Conservation (phyloP, 108 stramenopile genomes). For the Cyclotella sp. region DNA sequence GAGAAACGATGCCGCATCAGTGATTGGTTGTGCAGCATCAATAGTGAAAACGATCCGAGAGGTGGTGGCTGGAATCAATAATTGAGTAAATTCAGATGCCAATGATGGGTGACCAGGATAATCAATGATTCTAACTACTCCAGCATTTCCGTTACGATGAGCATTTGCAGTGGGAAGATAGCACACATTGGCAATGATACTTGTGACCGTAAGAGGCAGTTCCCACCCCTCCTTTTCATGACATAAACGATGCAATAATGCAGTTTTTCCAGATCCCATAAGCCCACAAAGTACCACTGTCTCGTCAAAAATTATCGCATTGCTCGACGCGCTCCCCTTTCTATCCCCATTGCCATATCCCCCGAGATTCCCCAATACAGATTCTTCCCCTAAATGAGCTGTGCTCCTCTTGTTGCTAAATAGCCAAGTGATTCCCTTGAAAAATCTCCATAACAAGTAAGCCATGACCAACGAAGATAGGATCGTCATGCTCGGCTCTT, state of each 20-base stretch:
- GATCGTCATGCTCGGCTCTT: slow-evolving; percentile 25
- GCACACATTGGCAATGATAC: slow-evolving; percentile 70
- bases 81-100: slow-evolving; percentile 26
- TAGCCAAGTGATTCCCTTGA: background rate
- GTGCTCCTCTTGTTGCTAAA: slow-evolving; percentile 24
- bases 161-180: slow-evolving; percentile 21
- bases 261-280: slow-evolving; percentile 43
- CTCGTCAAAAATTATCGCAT: slow-evolving; percentile 25
- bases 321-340: background rate
- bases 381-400: slow-evolving; percentile 6
- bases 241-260: slow-evolving; percentile 38
- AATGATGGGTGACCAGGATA: slow-evolving; percentile 65
- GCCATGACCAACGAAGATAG: background rate
- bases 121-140: slow-evolving; percentile 61
- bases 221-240: slow-evolving; percentile 7
- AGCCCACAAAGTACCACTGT: slow-evolving; percentile 44
- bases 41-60: slow-evolving; percentile 59
- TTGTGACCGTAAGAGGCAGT: slow-evolving; percentile 62
- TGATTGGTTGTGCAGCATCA: slow-evolving; percentile 73
- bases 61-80: slow-evolving; percentile 18
- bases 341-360: background rate
- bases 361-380: background rate
- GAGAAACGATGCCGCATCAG: slow-evolving; percentile 65
- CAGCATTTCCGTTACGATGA: background rate
- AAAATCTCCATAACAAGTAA: background rate